Base-by-base conservation (phyloP, 225 moss, liverwort and hornwort genomes). In the Asterella californica region DNA sequence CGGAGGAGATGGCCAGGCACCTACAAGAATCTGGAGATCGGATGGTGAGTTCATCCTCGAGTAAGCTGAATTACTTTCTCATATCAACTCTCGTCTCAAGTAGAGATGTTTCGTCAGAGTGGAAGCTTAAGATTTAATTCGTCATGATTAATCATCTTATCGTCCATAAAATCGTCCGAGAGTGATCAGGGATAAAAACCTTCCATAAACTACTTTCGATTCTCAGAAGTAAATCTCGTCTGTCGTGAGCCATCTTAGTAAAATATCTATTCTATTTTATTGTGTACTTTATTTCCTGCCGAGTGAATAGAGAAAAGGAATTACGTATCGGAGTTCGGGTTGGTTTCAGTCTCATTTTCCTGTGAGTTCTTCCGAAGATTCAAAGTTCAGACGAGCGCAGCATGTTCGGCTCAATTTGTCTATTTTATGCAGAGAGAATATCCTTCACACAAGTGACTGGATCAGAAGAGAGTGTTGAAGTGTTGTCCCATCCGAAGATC, bases 1-100 rank as follows among this genome's bases (percentile, higher is more conserved):
- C 93, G 83, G 94, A 90, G 83, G 86, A 85, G 78, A 89, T 97
- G 79, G 80, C 91, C 55, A 74, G 47, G 46, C 87, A 89, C 54
- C 76, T 97, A 25, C 57, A 64, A 3, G 93, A 92, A 32, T 87
- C 92, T 47, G 94, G 93, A 78, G 89, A 94, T 62, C 76, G 61
- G 0, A 94, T 78, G 78, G 78, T 78, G 63, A 78, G 78, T 25
- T 24, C 50, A 30, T 49, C 30, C 67, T 67, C n/a, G 18, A 33
- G n/a, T 48, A 57, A 74, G 18, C 52, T 33, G 27, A 55, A 74
- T 19, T 11, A 18, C 15, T 45, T 52, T 53, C 33, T 50, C 29
- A 42, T 42, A 7, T 42, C 42, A 42, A 42, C 42, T 42, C 42
- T 42, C 42, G n/a, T 42, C 7, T 42, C 3, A 42, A 42, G 42